Percentiles rank a stretch among this genome's conserved stretches.
phyloP scores from a whole-genome alignment of 2,329 filamentous ascomycete genomes.

The Cyphellophora attinorum region DNA sequence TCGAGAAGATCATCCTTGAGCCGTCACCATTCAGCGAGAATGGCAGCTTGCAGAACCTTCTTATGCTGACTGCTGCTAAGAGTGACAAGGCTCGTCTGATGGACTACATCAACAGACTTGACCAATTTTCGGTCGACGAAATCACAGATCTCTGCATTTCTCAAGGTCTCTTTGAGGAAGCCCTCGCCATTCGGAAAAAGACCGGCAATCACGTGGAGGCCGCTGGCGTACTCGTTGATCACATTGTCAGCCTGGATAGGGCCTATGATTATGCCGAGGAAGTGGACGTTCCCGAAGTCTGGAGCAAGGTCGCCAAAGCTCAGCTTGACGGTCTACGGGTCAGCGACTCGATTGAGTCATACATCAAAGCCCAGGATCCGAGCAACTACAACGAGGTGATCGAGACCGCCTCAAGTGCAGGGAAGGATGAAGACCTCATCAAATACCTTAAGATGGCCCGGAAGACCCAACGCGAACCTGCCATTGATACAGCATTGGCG shows the following conservation, averaged over 20 bases:
- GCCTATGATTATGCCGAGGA: constrained; percentile 93
- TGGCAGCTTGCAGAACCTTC: constrained; percentile 85
- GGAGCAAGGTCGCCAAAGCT: constrained; percentile 97
- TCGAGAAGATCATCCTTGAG: constrained; percentile 99
- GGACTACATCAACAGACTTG: constrained; percentile 89
- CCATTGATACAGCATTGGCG: constrained; percentile 86
- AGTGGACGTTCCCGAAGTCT: constrained; percentile 87
- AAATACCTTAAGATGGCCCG: constrained; percentile 95
- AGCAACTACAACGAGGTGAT: constrained; percentile 94
- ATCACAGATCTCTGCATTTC: constrained; percentile 90
- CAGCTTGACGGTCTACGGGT: constrained; percentile 93
- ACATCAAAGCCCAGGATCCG: constrained; percentile 89
- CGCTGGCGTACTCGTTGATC: constrained; percentile 84
- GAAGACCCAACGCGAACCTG: constrained; percentile 87
- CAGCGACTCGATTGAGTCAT: constrained; percentile 87
- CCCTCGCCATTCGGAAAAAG: constrained; percentile 99
- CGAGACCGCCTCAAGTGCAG: constrained; percentile 86
- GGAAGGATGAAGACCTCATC: constrained; percentile 95
- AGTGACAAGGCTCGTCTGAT: constrained; percentile 91
- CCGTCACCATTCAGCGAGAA: constrained; percentile 99
- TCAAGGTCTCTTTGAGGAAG: constrained; percentile 90
- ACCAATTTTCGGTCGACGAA: constrained; percentile 82
- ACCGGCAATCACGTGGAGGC: constrained; percentile 79
- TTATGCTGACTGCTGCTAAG: constrained; percentile 94
- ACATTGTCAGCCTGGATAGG: constrained; percentile 95